Conservation (phyloP, 1,139 yeast species). For the Blastobotrys buckinghamii region DNA sequence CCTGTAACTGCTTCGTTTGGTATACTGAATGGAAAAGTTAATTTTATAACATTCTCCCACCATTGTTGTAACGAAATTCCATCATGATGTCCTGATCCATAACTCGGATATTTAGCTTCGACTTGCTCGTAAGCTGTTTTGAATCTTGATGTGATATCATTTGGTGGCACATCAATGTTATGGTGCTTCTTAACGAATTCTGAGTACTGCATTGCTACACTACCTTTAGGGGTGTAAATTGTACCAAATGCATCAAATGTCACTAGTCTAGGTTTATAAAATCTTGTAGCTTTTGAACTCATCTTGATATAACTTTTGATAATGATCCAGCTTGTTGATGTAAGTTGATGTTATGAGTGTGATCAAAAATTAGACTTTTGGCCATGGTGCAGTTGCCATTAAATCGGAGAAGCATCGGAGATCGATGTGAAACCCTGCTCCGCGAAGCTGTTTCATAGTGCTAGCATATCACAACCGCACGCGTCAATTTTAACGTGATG, state of each 20-base stretch:
- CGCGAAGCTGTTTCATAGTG: too few species aligned
- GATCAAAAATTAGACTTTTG: too few species aligned
- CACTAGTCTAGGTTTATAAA: constrained; percentile 19
- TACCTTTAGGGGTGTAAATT: constrained; percentile 21
- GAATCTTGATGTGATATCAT: constrained; percentile 15
- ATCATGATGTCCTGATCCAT: constrained; percentile 15
- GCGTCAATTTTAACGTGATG: too few species aligned
- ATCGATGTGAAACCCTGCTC: too few species aligned
- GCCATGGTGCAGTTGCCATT: too few species aligned
- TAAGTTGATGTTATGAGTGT: too few species aligned
- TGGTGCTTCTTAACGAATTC: constrained; percentile 17
- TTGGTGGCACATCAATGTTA: constrained; percentile 17
- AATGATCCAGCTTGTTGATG: too few species aligned
- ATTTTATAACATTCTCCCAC: constrained; percentile 24
- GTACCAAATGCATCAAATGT: constrained; percentile 31
- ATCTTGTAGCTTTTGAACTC: neutral
- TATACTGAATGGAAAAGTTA: constrained; percentile 17
- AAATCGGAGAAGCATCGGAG: too few species aligned
- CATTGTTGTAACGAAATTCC: constrained; percentile 18
- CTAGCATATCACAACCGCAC: too few species aligned
- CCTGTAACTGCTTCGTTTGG: constrained; percentile 16
- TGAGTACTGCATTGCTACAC: constrained; percentile 23
- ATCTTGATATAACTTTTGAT: too few species aligned
- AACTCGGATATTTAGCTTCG: constrained; percentile 20
- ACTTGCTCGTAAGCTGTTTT: constrained; percentile 18